Evolutionary conservation across 2,329 filamentous ascomycete genomes (phyloP), one percentile per base, ranked within the genome.

Genomic region (Colletotrichum lentis): DNA sequence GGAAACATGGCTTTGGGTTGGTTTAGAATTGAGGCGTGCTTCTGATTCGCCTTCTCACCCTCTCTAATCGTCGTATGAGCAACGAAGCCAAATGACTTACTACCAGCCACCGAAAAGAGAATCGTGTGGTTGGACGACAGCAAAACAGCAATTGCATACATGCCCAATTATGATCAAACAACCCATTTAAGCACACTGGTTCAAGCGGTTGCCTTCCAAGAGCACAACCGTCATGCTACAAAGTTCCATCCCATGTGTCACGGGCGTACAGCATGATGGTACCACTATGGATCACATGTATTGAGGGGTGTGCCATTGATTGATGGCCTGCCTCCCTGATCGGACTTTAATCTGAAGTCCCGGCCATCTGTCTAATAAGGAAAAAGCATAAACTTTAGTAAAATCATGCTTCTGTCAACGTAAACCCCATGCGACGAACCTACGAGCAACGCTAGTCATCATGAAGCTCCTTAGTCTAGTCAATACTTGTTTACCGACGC

Each of bases 401-500:
- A 37, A 37, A 54, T 27, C 43, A 50, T 66, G 66, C 62, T 61
- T 56, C 50, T 55, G 49, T 52, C 47, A 56, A 55, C 27, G 50
- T 31, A n/a, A 67, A 41, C 47, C 55, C 59, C 66, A 65, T 50
- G 41, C n/a, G 43, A 55, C 50, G 63, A 62, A 62, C 53, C 27
- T 43, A 43, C 37, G 47, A 62, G 63, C 53, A 62, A 67, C 53
- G 57, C 63, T 63, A 58, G 31, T 62, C 31, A 41, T 58, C 22
- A 20, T 20, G 46, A 56, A 53, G 41, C 12, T 20, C 35, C 35
- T 39, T 27, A 18, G 12, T 11, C 35, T 14, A 20, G 27, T 27
- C 24, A 50, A n/a, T 27, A 58, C 31, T 22, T 24, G 24, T 55
- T 79, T 72, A 84, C 79, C 81, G 80, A 58, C 84, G 80, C 44